These are phyloP conservation scores for Iberis pinnata DNA, from an alignment of 345 rosid genomes.

Conservation along the genomic window DNA sequence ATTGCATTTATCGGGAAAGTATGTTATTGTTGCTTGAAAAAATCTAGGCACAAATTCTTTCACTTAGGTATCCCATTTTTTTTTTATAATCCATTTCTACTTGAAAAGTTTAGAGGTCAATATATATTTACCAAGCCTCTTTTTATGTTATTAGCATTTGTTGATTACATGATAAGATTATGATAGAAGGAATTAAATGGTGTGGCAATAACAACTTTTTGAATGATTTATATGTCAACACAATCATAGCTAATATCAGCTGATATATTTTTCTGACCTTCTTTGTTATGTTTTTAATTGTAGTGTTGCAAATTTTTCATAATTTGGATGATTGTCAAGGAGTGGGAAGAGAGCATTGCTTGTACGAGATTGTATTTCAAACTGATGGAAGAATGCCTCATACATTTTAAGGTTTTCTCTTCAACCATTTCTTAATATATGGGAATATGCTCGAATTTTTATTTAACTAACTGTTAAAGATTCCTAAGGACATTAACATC, in stretches of 20 bases:
- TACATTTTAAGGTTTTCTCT: conserved; percentile 78
- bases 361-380: conserved; percentile 95
- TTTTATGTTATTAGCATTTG: too few species aligned
- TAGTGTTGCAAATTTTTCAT: conserved; percentile 81
- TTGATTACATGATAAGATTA: too few species aligned
- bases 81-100: too few species aligned
- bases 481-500: conserved; percentile 4
- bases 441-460: conserved; percentile 1
- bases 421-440: conserved; percentile 12
- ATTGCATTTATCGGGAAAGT: conserved; percentile 92
- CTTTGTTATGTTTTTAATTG: conserved; percentile 54
- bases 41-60: too few species aligned
- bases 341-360: conserved; percentile 98
- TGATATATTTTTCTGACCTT: conserved; percentile 10
- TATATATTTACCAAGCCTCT: too few species aligned
- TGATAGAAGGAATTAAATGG: too few species aligned
- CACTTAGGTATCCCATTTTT: too few species aligned
- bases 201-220: too few species aligned
- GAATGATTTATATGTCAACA: too few species aligned
- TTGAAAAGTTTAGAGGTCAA: too few species aligned
- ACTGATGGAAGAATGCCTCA: conserved; percentile 92
- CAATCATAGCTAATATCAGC: conserved; percentile 4
- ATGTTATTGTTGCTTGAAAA: conserved; percentile 15
- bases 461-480: neutral
- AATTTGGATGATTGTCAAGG: conserved; percentile 95